Evolutionary conservation across 345 rosid species (phyloP).

Genomic region (Cardamine chenopodiifolia): DNA sequence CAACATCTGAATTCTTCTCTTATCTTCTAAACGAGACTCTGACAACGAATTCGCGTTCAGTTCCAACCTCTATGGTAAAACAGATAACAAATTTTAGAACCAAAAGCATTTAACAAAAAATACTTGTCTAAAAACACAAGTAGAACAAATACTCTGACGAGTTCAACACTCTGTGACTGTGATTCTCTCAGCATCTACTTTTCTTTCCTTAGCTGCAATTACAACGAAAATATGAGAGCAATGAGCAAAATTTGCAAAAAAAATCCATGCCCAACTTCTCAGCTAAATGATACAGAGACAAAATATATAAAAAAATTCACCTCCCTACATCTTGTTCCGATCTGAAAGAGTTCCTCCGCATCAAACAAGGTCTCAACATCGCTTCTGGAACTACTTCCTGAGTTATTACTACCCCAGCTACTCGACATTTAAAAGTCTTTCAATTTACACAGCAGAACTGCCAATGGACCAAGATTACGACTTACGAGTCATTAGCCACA

Average conservation of each 20-base stretch:
- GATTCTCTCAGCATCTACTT: slow-evolving; percentile 69
- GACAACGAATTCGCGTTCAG: slow-evolving; percentile 54
- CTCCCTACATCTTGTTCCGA: slow-evolving; percentile 60
- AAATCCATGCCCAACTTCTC: not conserved
- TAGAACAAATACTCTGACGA: slow-evolving; percentile 54
- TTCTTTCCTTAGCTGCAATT: slow-evolving; percentile 62
- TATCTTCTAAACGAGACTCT: slow-evolving; percentile 58
- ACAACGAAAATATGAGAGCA: not conserved
- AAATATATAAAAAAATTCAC: slow-evolving; percentile 26
- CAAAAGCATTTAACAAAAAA: not conserved
- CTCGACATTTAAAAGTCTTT: slow-evolving; percentile 37
- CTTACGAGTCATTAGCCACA: not conserved
- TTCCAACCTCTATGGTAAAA: slow-evolving; percentile 56
- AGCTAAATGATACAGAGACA: not conserved
- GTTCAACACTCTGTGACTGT: slow-evolving; percentile 58
- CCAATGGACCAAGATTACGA: not conserved
- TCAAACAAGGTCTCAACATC: slow-evolving; percentile 40
- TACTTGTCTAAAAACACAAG: not conserved
- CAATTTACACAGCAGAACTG: not conserved
- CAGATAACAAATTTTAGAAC: not conserved
- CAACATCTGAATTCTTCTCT: slow-evolving; percentile 51
- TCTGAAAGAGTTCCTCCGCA: slow-evolving; percentile 52
- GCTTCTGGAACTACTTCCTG: slow-evolving; percentile 40
- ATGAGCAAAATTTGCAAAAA: not conserved
- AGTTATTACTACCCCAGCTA: slow-evolving; percentile 24